Base-by-base conservation (phyloP, 352 stramenopile species). In the Globisporangium megalacanthum region DNA sequence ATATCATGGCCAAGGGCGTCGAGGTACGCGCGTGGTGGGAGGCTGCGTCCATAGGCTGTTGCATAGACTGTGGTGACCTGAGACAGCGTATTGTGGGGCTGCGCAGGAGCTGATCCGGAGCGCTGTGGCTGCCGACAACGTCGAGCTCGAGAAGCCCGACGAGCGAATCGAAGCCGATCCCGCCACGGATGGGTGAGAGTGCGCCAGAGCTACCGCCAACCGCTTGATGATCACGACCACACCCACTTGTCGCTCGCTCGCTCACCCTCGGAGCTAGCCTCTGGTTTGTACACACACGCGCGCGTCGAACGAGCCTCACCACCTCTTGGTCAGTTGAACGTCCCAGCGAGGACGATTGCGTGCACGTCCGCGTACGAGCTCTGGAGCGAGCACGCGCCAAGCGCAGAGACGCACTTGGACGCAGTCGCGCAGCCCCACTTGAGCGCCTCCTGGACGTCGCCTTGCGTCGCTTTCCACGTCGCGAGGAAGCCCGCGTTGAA, bases 401-500 rank as follows among this genome's bases (percentile, higher is more conserved):
- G 60, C 25, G 69, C 61, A 5, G 74, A 68, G 29, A 89, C 78
- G 48, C 71, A 79, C 51, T 65, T 70, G 6, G 78, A 87, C n/a
- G 81, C 78, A 5, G 77, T 88, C 35, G 68, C 83, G 53, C 80
- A 91, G 15, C 79, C 83, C 72, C 79, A 93, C 41, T 66, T 63
- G 48, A 93, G 59, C 5, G 73, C 83, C 51, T 80, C 56, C 19
- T 61, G 51, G 10, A 90, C 70, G 37, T 90, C 58, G 14, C 58
- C 50, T n/a, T 75, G 73, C 0, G 64, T 83, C 0, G 66, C 63
- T 50, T 87, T 89, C 83, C 83, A 93, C 37, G 71, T 76, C 20
- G 58, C 61, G 4, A 95, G 62, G 58, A 94, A 94, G 0, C 81
- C 83, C 13, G 85, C 77, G 63, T 95, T 91, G 63, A 95, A 95